A percentile compares a stretch with the other conserved stretches of the same genome.
phyloP scores from a whole-genome alignment of 192 early-diverging fungal species.

The Coemansia sp. region DNA sequence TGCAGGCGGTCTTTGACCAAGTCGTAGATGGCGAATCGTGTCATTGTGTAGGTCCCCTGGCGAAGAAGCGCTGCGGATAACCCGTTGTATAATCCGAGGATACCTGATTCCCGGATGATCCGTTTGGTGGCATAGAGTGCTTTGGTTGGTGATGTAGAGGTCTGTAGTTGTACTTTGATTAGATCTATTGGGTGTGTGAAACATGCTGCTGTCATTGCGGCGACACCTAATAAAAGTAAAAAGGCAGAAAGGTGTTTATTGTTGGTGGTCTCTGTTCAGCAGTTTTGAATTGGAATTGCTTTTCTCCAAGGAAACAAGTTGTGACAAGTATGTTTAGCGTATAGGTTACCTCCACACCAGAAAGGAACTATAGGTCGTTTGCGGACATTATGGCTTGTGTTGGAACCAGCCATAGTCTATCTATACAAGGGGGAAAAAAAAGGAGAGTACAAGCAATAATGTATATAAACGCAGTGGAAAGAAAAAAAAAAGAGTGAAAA shows the following conservation, averaged over 20 bases:
- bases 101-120: conserved; percentile 78
- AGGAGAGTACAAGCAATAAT: not conserved
- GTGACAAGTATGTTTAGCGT: too few relatives aligned
- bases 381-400: not conserved
- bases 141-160: conserved; percentile 55
- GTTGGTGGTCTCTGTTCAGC: not conserved
- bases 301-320: too few relatives aligned
- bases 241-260: not conserved
- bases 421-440: not conserved
- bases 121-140: conserved; percentile 54
- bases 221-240: conserved; percentile 26
- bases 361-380: conserved; percentile 43
- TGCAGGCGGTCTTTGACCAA: conserved; percentile 27
- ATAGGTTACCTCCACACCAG: conserved; percentile 50
- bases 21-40: conserved; percentile 79
- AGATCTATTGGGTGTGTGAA: conserved; percentile 84
- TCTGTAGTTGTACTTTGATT: conserved; percentile 91
- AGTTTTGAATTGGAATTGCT: not conserved
- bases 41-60: conserved; percentile 79
- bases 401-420: not conserved
- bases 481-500: not conserved
- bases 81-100: conserved; percentile 78
- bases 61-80: conserved; percentile 72
- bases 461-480: not conserved
- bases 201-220: conserved; percentile 54